These are phyloP conservation scores for Bondarzewia mesenterica DNA, from an alignment of 1,284 basidiomycete species.

Conservation along the genomic window DNA sequence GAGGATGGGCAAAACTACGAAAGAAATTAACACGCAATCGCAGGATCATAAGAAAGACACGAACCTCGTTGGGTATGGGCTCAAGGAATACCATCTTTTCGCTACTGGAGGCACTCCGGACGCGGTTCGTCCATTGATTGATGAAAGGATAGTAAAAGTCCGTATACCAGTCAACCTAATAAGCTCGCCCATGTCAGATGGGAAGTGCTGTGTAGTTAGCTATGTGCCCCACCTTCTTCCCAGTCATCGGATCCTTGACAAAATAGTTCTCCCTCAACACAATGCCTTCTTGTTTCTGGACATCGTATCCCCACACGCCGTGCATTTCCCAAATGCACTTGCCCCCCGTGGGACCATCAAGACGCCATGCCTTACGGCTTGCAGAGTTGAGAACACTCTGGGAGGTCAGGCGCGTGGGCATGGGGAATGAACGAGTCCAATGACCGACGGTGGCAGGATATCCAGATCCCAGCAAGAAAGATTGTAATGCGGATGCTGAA, in stretches of 20 bases:
- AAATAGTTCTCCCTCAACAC: constrained; percentile 88
- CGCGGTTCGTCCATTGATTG: constrained; percentile 61
- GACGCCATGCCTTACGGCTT: constrained; percentile 58
- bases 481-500: constrained; percentile 73
- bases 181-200: background rate
- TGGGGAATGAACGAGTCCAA: constrained; percentile 79
- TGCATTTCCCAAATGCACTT: constrained; percentile 86
- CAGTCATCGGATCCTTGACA: constrained; percentile 53
- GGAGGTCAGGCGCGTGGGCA: constrained; percentile 65
- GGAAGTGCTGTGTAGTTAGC: background rate
- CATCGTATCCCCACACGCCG: constrained; percentile 91
- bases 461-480: constrained; percentile 79
- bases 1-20: constrained; percentile 67
- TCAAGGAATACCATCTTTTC: constrained; percentile 77
- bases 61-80: constrained; percentile 85
- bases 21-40: background rate
- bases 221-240: constrained; percentile 36
- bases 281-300: constrained; percentile 58
- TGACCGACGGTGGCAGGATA: constrained; percentile 64
- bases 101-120: constrained; percentile 39
- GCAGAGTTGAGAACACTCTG: constrained; percentile 49
- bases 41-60: constrained; percentile 7
- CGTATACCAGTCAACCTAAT: constrained; percentile 74
- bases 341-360: constrained; percentile 62
- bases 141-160: constrained; percentile 86